Evolutionary conservation across 352 stramenopile species (phyloP), one percentile per base, ranked within the genome.

Genomic region (Globisporangium echinulatum): DNA sequence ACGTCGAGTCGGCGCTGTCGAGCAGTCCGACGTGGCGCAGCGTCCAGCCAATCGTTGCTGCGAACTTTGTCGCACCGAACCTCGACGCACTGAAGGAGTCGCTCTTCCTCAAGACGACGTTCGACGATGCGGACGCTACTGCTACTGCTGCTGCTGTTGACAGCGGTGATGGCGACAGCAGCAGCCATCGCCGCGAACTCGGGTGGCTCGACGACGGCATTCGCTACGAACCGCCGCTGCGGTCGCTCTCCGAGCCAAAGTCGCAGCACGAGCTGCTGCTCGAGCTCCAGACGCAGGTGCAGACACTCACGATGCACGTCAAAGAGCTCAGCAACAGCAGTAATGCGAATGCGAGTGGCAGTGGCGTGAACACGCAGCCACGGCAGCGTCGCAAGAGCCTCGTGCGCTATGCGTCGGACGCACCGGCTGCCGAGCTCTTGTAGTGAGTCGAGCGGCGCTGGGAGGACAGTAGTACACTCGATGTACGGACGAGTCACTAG

Each of bases 71-170:
- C 7, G 58, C 58, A 36, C 58, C 58, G 38, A 60, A 66, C 40
- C 60, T 66, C 13, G 47, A 47, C 17, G 60, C 53, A 15, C 49
- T 66, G 38, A 55, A 56, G 46, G 53, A 66, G 36, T 55, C 60
- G 39, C 60, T 66, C 14, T 66, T 56, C 17, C 54, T 66, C 52
- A 66, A 66, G 49, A 61, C 60, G 15, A 52, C 60, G 15, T 66
- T 66, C 40, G 60, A 66, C 47, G 47, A 54, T 7, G 52, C 59
- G 7, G 8, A 25, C 25, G 25, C 14, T 5, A 25, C 17, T 19
- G 17, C 14, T 2, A 19, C 13, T 9, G 53, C 17, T 19, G 17
- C 14, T 2, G 37, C 13, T 9, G 53, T 9, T 11, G 58, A 52
- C 33, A 33, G 17, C 9, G 42, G 37, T 11, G 25, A 60, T 17